A percentile compares a stretch with the other conserved stretches of the same genome.
phyloP scores from a whole-genome alignment of 306 rosid genomes.

The Hylodesmum podocarpum region DNA sequence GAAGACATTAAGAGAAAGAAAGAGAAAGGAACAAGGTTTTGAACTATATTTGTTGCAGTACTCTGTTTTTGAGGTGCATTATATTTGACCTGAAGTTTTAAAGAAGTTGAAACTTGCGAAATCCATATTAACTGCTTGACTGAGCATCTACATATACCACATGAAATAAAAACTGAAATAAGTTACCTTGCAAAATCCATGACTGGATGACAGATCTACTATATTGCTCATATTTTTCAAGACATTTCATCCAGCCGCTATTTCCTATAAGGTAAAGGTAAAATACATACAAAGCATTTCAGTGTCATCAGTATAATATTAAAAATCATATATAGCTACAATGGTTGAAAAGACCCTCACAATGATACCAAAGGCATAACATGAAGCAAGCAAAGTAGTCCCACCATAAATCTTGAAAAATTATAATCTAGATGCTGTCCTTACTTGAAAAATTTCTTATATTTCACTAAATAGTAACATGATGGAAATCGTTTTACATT shows the following conservation, averaged over 20 bases:
- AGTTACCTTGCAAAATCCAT: conserved; percentile 90
- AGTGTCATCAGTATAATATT: neutral
- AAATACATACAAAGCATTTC: conserved; percentile 6
- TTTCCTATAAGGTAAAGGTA: conserved; percentile 46
- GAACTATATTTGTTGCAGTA: neutral
- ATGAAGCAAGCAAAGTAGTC: neutral
- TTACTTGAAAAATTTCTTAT: too few species aligned
- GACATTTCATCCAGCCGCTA: conserved; percentile 85
- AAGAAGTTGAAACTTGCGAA: neutral
- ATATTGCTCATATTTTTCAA: conserved; percentile 74
- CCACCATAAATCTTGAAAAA: neutral
- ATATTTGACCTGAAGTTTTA: neutral
- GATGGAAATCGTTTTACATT: neutral
- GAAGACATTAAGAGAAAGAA: neutral
- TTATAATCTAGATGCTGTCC: too few species aligned
- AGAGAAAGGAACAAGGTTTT: neutral
- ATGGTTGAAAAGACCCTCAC: neutral
- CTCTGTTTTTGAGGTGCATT: neutral
- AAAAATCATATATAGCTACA: neutral
- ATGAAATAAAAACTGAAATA: neutral
- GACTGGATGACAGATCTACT: conserved; percentile 88
- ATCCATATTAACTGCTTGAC: too few species aligned
- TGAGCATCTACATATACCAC: neutral
- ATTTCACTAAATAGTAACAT: too few species aligned
- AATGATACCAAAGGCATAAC: neutral